Evolutionary conservation across 306 rosid species (phyloP).

Genomic region (Crotalaria pallida): DNA sequence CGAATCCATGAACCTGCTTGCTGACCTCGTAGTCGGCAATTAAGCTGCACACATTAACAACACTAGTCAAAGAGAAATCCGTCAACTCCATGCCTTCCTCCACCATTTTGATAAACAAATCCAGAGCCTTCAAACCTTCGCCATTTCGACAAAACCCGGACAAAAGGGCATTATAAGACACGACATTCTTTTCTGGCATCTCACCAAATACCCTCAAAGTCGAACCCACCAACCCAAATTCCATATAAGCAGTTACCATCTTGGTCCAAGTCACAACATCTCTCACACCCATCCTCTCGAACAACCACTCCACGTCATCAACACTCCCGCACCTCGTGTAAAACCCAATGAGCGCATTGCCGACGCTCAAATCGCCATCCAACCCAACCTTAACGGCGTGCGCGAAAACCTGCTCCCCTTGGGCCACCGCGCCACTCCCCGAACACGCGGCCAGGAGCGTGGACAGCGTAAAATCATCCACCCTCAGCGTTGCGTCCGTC

Average conservation of each 20-base stretch:
- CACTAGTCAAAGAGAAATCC: constrained; percentile 59
- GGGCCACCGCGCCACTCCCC: constrained; percentile 24
- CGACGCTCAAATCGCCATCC: constrained; percentile 58
- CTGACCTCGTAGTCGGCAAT: constrained; percentile 38
- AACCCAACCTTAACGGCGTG: constrained; percentile 62
- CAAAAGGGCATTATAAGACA: constrained; percentile 63
- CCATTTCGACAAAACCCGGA: constrained; percentile 69
- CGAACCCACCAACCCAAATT: constrained; percentile 50
- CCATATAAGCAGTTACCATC: constrained; percentile 62
- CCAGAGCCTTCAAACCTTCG: constrained; percentile 50
- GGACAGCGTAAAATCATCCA: constrained; percentile 58
- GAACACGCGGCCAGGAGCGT: constrained; percentile 59
- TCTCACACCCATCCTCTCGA: constrained; percentile 48
- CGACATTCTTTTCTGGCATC: constrained; percentile 57
- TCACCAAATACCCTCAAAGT: constrained; percentile 53
- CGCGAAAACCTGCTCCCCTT: constrained; percentile 60
- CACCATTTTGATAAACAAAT: constrained; percentile 50
- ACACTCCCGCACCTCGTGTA: constrained; percentile 44
- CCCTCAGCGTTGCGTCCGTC: constrained; percentile 27
- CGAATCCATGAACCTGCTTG: constrained; percentile 72
- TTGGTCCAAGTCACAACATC: constrained; percentile 75
- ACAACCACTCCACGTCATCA: constrained; percentile 44
- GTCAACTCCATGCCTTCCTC: constrained; percentile 51
- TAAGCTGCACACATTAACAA: constrained; percentile 62
- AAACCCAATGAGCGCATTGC: constrained; percentile 67